Evolutionary conservation across 176 grass and related monocot genomes (phyloP).

Genomic region (Olyra latifolia): DNA sequence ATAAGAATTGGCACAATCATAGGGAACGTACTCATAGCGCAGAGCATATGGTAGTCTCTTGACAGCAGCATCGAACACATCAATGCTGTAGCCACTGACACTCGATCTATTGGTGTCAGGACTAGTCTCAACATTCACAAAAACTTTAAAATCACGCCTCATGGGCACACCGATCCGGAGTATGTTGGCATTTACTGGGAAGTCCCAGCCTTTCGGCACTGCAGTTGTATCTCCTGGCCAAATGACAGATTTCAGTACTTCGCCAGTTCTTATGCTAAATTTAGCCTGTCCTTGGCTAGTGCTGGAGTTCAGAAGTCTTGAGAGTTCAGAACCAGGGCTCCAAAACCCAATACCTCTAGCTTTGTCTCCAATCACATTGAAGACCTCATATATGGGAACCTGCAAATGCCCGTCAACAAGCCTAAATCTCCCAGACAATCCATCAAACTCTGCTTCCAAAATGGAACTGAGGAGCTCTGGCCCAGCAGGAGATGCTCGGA

Average conservation of each 20-base stretch:
- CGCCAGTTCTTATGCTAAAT: not conserved
- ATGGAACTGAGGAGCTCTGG: constrained; percentile 38
- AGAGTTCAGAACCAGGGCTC: constrained; percentile 25
- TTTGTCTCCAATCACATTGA: constrained; percentile 42
- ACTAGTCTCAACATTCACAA: constrained; percentile 46
- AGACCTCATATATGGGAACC: constrained; percentile 46
- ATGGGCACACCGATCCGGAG: constrained; percentile 53
- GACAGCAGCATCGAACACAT: constrained; percentile 54
- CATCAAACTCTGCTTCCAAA: constrained; percentile 34
- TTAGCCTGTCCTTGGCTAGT: not conserved
- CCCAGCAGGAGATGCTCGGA: constrained; percentile 21
- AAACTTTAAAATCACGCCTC: constrained; percentile 42
- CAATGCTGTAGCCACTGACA: constrained; percentile 60
- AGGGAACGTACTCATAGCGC: constrained; percentile 43
- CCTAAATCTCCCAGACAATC: constrained; percentile 53
- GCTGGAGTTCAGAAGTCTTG: not conserved
- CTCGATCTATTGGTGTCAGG: constrained; percentile 15
- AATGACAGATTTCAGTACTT: constrained; percentile 32
- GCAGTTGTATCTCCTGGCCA: constrained; percentile 44
- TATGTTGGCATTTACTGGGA: constrained; percentile 39
- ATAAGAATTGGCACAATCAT: constrained; percentile 41
- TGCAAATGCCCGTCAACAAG: constrained; percentile 44
- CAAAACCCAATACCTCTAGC: constrained; percentile 41
- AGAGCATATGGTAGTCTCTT: constrained; percentile 44
- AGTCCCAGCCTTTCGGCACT: constrained; percentile 59